phyloP scores from a whole-genome alignment of 1,284 basidiomycete species.

The Boletus austroedulis region DNA sequence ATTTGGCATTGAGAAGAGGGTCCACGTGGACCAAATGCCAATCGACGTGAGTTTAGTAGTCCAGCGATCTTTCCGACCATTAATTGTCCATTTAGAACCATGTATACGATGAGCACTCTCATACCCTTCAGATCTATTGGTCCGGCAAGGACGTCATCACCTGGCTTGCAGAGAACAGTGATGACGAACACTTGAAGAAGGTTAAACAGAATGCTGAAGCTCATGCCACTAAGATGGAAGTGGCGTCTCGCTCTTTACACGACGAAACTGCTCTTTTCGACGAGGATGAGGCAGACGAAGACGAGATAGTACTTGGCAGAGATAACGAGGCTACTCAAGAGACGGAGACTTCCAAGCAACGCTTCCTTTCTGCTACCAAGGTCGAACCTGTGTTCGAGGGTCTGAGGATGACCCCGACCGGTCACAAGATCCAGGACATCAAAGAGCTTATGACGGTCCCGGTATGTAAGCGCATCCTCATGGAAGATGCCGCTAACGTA shows the following conservation, averaged over 20 bases:
- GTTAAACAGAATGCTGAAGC: constrained; percentile 87
- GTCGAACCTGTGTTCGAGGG: constrained; percentile 77
- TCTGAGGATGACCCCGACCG: constrained; percentile 62
- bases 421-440: constrained; percentile 92
- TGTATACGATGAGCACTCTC: constrained; percentile 89
- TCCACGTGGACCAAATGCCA: constrained; percentile 98
- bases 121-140: constrained; percentile 91
- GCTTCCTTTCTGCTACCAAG: constrained; percentile 71
- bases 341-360: constrained; percentile 69
- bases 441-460: constrained; percentile 87
- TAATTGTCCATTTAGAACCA: constrained; percentile 60
- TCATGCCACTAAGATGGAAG: constrained; percentile 84
- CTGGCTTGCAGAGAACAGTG: constrained; percentile 91
- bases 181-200: constrained; percentile 90
- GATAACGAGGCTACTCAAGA: constrained; percentile 43
- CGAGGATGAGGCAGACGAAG: constrained; percentile 74
- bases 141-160: constrained; percentile 87
- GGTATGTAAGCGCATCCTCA: constrained; percentile 46
- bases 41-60: constrained; percentile 65
- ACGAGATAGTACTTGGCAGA: constrained; percentile 78
- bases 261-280: constrained; percentile 89
- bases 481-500: constrained; percentile 9
- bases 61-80: background rate
- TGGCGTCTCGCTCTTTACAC: constrained; percentile 72
- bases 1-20: constrained; percentile 97